phyloP scores from a whole-genome alignment of 345 rosid species.

The Anastatica hierochuntica region DNA sequence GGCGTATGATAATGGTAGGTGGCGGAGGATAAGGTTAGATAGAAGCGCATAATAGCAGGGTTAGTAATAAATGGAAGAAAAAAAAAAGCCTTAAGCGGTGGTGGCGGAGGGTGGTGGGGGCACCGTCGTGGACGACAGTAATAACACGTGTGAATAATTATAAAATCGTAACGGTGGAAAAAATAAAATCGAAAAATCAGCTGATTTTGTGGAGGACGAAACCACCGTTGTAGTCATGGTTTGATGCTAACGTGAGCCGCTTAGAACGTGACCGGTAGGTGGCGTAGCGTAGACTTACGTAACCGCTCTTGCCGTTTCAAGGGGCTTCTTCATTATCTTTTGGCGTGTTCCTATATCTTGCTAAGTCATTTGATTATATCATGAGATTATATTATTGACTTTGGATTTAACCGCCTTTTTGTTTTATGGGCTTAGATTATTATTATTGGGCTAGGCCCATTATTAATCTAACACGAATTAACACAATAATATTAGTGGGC shows the following conservation, averaged over 20 bases:
- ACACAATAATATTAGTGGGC: too few species aligned
- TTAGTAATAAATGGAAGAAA: background rate
- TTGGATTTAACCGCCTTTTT: too few species aligned
- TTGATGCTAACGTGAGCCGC: slow-evolving; percentile 40
- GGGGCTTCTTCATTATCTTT: too few species aligned
- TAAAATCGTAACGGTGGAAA: slow-evolving; percentile 9
- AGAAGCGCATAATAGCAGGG: slow-evolving; percentile 17
- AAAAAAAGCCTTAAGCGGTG: slow-evolving; percentile 8
- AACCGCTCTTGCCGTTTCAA: slow-evolving; percentile 20
- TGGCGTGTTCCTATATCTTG: too few species aligned
- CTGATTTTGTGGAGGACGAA: slow-evolving; percentile 35
- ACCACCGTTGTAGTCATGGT: slow-evolving; percentile 22
- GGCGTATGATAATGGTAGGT: slow-evolving; percentile 17
- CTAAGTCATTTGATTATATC: too few species aligned
- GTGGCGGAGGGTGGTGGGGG: slow-evolving; percentile 26
- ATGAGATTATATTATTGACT: too few species aligned
- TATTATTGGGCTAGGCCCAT: too few species aligned
- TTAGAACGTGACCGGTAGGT: slow-evolving; percentile 24
- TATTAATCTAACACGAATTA: too few species aligned
- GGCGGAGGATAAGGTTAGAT: slow-evolving; percentile 30
- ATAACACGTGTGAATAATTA: slow-evolving; percentile 28
- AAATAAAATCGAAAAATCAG: slow-evolving; percentile 38
- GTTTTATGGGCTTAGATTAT: too few species aligned
- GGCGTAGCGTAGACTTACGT: slow-evolving; percentile 11
- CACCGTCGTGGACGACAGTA: slow-evolving; percentile 26